Percentiles rank a stretch among this genome's conserved stretches.
Evolutionary conservation across 139 green algal genomes (phyloP).

Genomic region (Coccomyxa sp.): DNA sequence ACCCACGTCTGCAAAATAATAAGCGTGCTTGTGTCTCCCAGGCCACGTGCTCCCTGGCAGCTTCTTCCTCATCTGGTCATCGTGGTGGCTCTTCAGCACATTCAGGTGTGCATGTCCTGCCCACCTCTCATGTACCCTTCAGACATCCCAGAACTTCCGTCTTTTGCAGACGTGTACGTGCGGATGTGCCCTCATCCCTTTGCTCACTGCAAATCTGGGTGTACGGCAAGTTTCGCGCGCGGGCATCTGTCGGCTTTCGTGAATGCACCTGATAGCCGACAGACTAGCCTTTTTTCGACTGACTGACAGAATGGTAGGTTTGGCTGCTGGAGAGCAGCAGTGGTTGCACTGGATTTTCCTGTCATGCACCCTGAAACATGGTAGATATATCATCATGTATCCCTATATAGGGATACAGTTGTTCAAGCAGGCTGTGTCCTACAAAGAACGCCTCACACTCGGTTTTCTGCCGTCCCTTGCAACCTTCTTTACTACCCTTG

Average conservation of each 20-base stretch:
- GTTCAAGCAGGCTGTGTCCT: neutral
- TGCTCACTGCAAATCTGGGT: neutral
- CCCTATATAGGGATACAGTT: neutral
- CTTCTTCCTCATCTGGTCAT: slow-evolving; percentile 38
- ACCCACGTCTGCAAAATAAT: too few relatives aligned
- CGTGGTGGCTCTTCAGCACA: slow-evolving; percentile 40
- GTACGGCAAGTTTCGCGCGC: neutral
- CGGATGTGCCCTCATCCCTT: neutral
- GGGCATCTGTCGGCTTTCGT: neutral
- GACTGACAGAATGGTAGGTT: too few relatives aligned
- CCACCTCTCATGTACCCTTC: neutral
- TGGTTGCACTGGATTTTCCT: too few relatives aligned
- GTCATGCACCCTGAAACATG: too few relatives aligned
- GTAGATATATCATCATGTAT: too few relatives aligned
- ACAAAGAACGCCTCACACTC: neutral
- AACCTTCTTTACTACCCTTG: neutral
- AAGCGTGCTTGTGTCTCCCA: neutral
- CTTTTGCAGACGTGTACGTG: neutral
- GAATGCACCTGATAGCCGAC: too few relatives aligned
- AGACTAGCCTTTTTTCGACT: too few relatives aligned
- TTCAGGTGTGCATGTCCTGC: slow-evolving; percentile 8
- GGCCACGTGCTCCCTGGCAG: slow-evolving; percentile 45
- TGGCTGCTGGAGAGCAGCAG: too few relatives aligned
- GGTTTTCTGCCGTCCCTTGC: neutral
- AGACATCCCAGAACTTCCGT: neutral